Evolutionary conservation across 1,284 basidiomycete genomes (phyloP).

Genomic region (Puccinia triticina): DNA sequence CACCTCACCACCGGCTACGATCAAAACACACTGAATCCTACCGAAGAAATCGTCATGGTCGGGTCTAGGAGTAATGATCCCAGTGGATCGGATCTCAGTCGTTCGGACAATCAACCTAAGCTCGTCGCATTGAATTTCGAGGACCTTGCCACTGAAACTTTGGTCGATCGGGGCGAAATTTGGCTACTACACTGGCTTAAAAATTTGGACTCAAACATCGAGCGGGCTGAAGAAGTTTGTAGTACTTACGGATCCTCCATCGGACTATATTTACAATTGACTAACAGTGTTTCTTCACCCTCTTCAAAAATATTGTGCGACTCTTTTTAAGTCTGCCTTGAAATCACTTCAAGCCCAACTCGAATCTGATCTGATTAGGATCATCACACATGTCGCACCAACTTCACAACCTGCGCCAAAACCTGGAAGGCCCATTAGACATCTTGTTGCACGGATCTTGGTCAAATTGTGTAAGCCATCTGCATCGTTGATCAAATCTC

Average conservation of each 20-base stretch:
- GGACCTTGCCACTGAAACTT: conserved; percentile 43
- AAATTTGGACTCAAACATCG: conserved; percentile 36
- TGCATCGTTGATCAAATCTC: background rate
- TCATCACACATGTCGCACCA: conserved; percentile 31
- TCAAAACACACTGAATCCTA: background rate
- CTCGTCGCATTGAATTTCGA: conserved; percentile 15
- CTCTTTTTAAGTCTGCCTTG: conserved; percentile 57
- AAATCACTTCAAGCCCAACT: conserved; percentile 42
- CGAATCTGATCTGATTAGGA: conserved; percentile 45
- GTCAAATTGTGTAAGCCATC: conserved; percentile 40
- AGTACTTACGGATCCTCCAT: background rate
- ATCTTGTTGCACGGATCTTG: conserved; percentile 38
- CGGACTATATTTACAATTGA: background rate
- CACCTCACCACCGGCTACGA: background rate
- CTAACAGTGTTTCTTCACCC: conserved; percentile 40
- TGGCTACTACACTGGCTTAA: conserved; percentile 49
- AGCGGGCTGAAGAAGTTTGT: conserved; percentile 21
- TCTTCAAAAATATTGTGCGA: conserved; percentile 53
- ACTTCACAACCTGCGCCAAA: conserved; percentile 46
- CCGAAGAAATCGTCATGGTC: background rate
- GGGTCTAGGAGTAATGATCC: background rate
- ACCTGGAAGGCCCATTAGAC: conserved; percentile 44
- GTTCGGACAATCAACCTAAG: background rate
- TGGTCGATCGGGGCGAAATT: conserved; percentile 44
- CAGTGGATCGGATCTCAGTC: background rate